Percentiles rank a stretch among this genome's conserved stretches.
phyloP scores from a whole-genome alignment of 176 grass and related monocot genomes.

The Lolium multiflorum region DNA sequence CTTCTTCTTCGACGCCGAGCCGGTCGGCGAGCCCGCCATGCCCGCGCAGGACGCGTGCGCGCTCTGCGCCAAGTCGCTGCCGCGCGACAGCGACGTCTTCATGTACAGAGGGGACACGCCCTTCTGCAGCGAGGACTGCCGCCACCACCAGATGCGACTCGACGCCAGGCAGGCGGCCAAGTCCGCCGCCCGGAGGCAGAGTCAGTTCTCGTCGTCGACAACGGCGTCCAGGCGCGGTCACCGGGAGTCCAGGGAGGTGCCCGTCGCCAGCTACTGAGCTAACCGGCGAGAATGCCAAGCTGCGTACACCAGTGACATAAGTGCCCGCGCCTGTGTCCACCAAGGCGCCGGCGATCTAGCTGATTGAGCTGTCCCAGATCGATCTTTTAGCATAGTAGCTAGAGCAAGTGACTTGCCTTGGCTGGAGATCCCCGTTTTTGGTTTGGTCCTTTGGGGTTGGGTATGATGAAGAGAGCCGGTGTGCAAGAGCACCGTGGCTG shows the following conservation, averaged over 20 bases:
- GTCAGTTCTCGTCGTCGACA: not conserved
- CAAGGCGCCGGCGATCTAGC: conserved; percentile 38
- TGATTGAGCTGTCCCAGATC: not conserved
- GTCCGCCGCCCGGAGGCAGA: not conserved
- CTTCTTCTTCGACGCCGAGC: conserved; percentile 62
- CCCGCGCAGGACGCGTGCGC: conserved; percentile 58
- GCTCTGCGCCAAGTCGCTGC: conserved; percentile 55
- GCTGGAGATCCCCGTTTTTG: not conserved
- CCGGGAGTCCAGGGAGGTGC: conserved; percentile 32
- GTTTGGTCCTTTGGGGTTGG: not conserved
- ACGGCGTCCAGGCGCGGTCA: not conserved
- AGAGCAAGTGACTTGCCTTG: not conserved
- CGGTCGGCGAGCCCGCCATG: not conserved
- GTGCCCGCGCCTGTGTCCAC: not conserved
- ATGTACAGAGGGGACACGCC: conserved; percentile 82
- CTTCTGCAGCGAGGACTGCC: conserved; percentile 83
- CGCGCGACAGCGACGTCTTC: conserved; percentile 62
- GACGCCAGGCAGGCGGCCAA: conserved; percentile 40
- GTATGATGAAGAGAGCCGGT: not conserved
- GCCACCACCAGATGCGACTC: conserved; percentile 62
- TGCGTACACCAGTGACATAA: too few species aligned
- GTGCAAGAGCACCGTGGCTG: too few species aligned
- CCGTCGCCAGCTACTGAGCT: conserved; percentile 26
- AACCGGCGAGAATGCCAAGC: too few species aligned
- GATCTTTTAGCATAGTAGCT: not conserved